Base-by-base conservation (phyloP, 768 basidiomycete genomes). In the Leccinum arenicola region DNA sequence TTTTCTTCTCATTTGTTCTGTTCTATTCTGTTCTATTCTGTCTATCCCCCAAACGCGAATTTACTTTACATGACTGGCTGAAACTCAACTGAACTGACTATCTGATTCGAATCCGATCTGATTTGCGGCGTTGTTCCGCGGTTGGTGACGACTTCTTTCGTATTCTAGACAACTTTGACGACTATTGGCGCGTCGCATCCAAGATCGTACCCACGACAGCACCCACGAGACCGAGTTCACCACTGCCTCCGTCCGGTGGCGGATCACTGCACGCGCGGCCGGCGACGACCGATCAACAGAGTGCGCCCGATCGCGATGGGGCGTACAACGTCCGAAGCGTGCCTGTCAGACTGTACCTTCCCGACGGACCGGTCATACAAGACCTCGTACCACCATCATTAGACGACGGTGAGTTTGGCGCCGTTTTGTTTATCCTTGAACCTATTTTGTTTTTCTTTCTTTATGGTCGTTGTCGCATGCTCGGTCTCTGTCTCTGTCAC, bases 171-270 rank as follows among this genome's bases (percentile, higher is more conserved):
- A 95, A 95, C 73, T 98, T 95, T 67, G 95, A 98, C 66, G 87
- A 93, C 61, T 97, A 91, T 69, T 95, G 93, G 88, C 84, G 92
- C 27, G 90, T 98, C 63, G 93, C 94, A 3, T 84, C 89, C n/a
- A 95, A 95, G 68, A 83, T 98, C 49, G 88, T 93, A 27, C 97
- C 97, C 3, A 84, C 91, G 3, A 90, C 88, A 1, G 78, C 85
- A 6, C 78, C 84, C 4, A 76, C 80, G 36, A 82, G 88, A 21
- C 77, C 85, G 8, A 79, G 78, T 61, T 88, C 87, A 2, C 79
- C 81, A 21, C 78, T 80, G 2, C 76, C 82, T 6, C 74, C 4
- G n/a, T 11, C 84, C 33, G 61, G 77, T 4, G 80, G 80, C n/a
- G 77, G 77, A n/a, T 82, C 88, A 5, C 73, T 85, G 70, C 87